Percentiles rank a stretch among this genome's conserved stretches.
Conservation (phyloP, 2,329 filamentous ascomycete genomes). For the Thelonectria discophora region DNA sequence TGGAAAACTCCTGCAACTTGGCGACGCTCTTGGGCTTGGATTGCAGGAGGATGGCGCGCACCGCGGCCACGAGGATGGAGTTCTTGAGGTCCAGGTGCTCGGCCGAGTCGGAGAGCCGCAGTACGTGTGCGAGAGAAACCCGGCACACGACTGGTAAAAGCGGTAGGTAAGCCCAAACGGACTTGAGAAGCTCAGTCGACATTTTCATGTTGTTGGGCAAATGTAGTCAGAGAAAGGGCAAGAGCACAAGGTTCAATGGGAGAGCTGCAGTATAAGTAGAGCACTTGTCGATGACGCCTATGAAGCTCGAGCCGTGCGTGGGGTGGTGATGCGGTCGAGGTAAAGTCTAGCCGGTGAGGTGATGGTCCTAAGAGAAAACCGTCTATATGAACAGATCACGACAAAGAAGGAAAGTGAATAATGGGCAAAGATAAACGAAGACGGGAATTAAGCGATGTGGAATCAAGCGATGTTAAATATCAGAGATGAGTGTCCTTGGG, state of each 20-base stretch:
- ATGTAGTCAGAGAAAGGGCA: background rate
- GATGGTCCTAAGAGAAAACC: background rate
- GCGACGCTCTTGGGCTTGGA: conserved; percentile 61
- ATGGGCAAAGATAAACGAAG: background rate
- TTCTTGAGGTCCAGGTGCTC: conserved; percentile 82
- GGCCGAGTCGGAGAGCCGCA: conserved; percentile 74
- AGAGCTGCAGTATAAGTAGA: background rate
- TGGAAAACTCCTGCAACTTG: conserved; percentile 69
- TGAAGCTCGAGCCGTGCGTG: background rate
- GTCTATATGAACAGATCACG: background rate
- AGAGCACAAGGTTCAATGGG: background rate
- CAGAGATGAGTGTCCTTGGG: background rate
- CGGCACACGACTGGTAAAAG: conserved; percentile 70
- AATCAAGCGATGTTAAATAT: background rate
- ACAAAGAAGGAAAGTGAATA: background rate
- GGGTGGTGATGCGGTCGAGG: background rate
- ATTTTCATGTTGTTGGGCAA: conserved; percentile 14
- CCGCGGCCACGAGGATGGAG: conserved; percentile 73
- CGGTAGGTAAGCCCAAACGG: conserved; percentile 53
- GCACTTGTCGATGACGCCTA: background rate
- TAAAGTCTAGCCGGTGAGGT: background rate
- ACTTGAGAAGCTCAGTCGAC: conserved; percentile 26
- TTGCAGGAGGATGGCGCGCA: conserved; percentile 70
- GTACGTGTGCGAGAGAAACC: conserved; percentile 68
- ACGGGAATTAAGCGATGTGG: background rate